Percentiles rank a stretch among this genome's conserved stretches.
Evolutionary conservation across 768 basidiomycete genomes (phyloP).

Genomic region (Rhizopogon salebrosus): DNA sequence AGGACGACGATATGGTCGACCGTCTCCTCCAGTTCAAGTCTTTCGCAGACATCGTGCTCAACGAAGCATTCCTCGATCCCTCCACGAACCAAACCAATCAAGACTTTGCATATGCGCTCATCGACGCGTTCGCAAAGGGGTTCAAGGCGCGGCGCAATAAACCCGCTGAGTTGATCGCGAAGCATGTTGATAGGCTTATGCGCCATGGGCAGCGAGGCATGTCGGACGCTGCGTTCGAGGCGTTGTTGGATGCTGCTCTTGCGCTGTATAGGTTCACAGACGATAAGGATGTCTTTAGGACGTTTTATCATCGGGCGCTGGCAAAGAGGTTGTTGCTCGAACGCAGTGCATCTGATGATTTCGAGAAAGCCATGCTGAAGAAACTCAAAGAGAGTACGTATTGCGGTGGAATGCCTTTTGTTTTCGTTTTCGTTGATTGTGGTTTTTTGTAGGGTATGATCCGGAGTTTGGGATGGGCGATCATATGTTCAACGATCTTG

Average conservation of each 20-base stretch:
- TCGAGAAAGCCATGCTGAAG: conserved; percentile 79
- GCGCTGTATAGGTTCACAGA: conserved; percentile 81
- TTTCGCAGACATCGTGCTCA: conserved; percentile 46
- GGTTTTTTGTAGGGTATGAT: conserved; percentile 66
- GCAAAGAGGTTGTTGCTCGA: conserved; percentile 86
- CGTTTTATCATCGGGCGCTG: conserved; percentile 83
- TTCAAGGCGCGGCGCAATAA: conserved; percentile 76
- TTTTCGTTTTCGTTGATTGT: conserved; percentile 1
- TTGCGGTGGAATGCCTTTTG: not conserved
- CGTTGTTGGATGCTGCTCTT: conserved; percentile 59
- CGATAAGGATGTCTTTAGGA: conserved; percentile 91
- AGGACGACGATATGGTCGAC: conserved; percentile 77
- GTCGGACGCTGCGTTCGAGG: conserved; percentile 59
- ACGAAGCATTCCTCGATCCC: conserved; percentile 44
- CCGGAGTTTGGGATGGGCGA: conserved; percentile 93
- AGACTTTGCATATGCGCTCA: conserved; percentile 62
- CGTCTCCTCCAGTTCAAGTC: conserved; percentile 64
- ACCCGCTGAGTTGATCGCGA: conserved; percentile 92
- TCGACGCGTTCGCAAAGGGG: conserved; percentile 66
- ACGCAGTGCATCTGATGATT: conserved; percentile 80
- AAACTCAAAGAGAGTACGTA: conserved; percentile 77
- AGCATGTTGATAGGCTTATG: conserved; percentile 83
- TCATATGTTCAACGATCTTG: conserved; percentile 91
- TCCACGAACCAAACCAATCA: conserved; percentile 36
- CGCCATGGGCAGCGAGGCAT: conserved; percentile 75